Conservation (phyloP, 2,329 filamentous ascomycete genomes). For the Cytospora mali region DNA sequence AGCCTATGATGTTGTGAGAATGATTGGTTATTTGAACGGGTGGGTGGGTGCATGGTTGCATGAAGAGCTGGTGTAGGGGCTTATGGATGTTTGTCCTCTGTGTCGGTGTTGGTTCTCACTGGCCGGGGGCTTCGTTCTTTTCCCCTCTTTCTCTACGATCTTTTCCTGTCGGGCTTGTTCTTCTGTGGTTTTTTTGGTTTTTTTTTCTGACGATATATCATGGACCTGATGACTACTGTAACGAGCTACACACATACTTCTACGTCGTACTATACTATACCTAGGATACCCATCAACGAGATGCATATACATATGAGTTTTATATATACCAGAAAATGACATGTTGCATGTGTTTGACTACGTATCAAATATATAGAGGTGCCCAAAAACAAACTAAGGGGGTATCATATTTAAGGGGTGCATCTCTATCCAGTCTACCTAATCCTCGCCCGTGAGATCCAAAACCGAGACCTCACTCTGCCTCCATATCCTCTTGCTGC, state of each 20-base stretch:
- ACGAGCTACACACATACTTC: conserved; percentile 22
- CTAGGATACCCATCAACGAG: conserved; percentile 28
- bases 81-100: not conserved
- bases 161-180: conserved; percentile 10
- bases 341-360: not conserved
- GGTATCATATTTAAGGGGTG: not conserved
- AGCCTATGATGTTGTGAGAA: no score
- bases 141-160: conserved; percentile 1
- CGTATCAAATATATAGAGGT: not conserved
- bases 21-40: conserved; percentile 1
- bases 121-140: conserved; percentile 17
- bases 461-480: conserved; percentile 32
- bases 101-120: conserved; percentile 7
- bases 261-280: conserved; percentile 28
- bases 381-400: not conserved
- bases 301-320: conserved; percentile 8
- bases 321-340: not conserved
- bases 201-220: conserved; percentile 30
- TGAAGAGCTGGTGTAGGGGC: conserved; percentile 6
- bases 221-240: conserved; percentile 25
- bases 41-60: not conserved
- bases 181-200: conserved; percentile 9
- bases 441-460: conserved; percentile 34
- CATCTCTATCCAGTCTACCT: not conserved
- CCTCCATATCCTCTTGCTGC: conserved; percentile 25